Conservation (phyloP, 73 alveolate genomes). For the Tetrahymena borealis region DNA sequence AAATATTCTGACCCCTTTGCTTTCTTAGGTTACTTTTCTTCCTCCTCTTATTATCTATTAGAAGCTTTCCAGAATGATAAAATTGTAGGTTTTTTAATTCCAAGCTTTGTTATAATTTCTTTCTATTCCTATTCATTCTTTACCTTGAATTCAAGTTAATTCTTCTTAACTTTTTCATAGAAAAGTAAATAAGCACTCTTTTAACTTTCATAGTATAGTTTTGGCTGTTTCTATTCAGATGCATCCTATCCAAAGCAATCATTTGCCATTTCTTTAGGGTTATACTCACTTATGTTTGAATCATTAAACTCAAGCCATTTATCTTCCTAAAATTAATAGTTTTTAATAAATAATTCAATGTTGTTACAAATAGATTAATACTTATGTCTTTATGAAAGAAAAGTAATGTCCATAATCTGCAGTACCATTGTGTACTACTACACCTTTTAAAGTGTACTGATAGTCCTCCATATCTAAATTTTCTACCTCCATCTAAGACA, state of each 20-base stretch:
- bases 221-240: not conserved
- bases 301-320: slow-evolving; percentile 63
- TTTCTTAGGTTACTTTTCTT: not conserved
- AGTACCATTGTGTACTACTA: not conserved
- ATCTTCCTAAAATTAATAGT: not conserved
- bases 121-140: not conserved
- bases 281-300: slow-evolving; percentile 29
- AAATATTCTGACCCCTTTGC: not conserved
- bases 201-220: not conserved
- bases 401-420: not conserved
- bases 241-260: not conserved
- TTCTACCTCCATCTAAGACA: not conserved
- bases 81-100: not conserved
- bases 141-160: not conserved
- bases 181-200: not conserved
- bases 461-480: not conserved
- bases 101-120: not conserved
- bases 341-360: not conserved
- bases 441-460: not conserved
- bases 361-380: not conserved
- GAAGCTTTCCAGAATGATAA: not conserved
- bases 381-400: not conserved
- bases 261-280: not conserved
- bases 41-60: not conserved
- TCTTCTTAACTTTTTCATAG: not conserved